Conservation (phyloP, 352 stramenopile species). For the Pythium guiyangense region DNA sequence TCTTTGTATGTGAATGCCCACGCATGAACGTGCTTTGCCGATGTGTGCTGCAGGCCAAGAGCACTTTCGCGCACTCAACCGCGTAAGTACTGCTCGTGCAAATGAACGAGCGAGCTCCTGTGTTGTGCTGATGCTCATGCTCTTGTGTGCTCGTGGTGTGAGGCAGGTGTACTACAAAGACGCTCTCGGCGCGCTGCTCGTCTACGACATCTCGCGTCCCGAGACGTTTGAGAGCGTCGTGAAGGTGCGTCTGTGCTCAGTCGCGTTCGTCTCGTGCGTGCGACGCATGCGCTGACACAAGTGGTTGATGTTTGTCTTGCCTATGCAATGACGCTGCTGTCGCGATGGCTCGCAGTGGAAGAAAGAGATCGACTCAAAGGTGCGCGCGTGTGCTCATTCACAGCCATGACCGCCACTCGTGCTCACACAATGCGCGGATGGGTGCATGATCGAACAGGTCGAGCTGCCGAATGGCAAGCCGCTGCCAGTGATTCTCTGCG, state of each 20-base stretch:
- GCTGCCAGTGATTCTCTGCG: slow-evolving; percentile 89
- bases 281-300: not conserved
- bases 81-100: slow-evolving; percentile 27
- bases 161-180: slow-evolving; percentile 91
- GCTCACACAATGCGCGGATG: no score
- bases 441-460: slow-evolving; percentile 23
- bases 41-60: slow-evolving; percentile 75
- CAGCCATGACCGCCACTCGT: not conserved
- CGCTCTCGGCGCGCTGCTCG: slow-evolving; percentile 85
- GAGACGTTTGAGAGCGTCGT: slow-evolving; percentile 90
- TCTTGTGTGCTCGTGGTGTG: not conserved
- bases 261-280: not conserved
- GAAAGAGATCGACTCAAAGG: slow-evolving; percentile 92
- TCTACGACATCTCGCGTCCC: slow-evolving; percentile 91
- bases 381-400: slow-evolving; percentile 8
- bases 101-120: not conserved
- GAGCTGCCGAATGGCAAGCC: slow-evolving; percentile 88
- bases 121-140: not conserved
- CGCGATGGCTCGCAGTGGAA: slow-evolving; percentile 73
- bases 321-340: no score
- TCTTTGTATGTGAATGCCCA: slow-evolving; percentile 1
- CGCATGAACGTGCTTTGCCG: no score
- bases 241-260: slow-evolving; percentile 33
- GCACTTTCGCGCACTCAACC: slow-evolving; percentile 91
- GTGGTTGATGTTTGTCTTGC: not conserved